phyloP scores from a whole-genome alignment of 108 stramenopile species.

The Licmophora abbreviata region DNA sequence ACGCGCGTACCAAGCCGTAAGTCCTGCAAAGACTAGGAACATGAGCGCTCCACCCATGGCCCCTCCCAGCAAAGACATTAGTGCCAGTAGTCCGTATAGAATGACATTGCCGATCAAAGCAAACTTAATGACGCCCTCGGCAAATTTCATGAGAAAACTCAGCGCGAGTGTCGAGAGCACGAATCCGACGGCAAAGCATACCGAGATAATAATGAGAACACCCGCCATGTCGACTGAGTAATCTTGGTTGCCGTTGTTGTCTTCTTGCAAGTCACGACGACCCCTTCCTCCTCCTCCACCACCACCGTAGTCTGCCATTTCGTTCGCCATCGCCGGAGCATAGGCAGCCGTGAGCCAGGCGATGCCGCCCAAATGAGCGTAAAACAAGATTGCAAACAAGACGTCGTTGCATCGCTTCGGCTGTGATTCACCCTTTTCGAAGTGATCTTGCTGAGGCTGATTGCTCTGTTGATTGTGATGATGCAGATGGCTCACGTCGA shows the following conservation, averaged over 20 bases:
- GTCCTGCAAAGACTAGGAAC: constrained; percentile 16
- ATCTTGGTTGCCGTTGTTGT: constrained; percentile 8
- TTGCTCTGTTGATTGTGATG: no score
- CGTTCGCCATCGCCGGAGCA: constrained; percentile 38
- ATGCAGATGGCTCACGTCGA: no score
- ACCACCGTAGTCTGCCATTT: constrained; percentile 31
- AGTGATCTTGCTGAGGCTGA: no score
- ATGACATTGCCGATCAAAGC: constrained; percentile 55
- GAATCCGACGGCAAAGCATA: constrained; percentile 8
- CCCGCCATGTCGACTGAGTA: constrained; percentile 4
- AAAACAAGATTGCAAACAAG: constrained; percentile 57
- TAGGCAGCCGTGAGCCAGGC: constrained; percentile 23
- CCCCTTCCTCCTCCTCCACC: not conserved
- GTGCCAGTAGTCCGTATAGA: constrained; percentile 22
- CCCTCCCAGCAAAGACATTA: constrained; percentile 18
- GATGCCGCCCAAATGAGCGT: constrained; percentile 42
- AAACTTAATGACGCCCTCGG: constrained; percentile 47
- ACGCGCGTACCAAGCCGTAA: constrained; percentile 46
- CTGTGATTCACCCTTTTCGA: constrained; percentile 46
- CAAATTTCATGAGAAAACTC: constrained; percentile 26
- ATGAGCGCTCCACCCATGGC: constrained; percentile 28
- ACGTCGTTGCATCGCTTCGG: constrained; percentile 47
- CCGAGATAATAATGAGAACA: constrained; percentile 9
- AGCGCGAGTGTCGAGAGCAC: constrained; percentile 22
- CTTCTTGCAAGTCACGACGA: not conserved